Percentiles rank a stretch among this genome's conserved stretches.
Evolutionary conservation across 768 basidiomycete genomes (phyloP).

Genomic region (Boletus eberwhitei): DNA sequence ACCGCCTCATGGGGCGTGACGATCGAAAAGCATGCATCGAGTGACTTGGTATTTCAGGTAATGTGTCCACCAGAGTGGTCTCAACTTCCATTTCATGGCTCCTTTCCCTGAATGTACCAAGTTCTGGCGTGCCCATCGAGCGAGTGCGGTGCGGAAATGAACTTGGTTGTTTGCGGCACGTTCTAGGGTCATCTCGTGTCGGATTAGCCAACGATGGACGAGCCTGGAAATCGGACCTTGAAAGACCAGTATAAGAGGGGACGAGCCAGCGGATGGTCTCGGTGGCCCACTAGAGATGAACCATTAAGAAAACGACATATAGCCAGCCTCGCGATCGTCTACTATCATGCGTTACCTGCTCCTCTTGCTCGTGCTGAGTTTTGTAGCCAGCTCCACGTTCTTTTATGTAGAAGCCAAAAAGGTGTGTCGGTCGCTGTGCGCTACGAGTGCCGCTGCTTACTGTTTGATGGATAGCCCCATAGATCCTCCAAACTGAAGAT

Average conservation of each 20-base stretch:
- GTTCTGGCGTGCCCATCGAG: slow-evolving; percentile 1
- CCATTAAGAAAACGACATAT: slow-evolving; percentile 17
- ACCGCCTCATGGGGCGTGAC: slow-evolving; percentile 2
- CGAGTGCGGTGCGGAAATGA: slow-evolving; percentile 23
- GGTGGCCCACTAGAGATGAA: slow-evolving; percentile 30
- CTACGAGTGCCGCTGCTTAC: slow-evolving; percentile 3
- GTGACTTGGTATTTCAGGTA: neutral
- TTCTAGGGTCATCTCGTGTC: slow-evolving; percentile 26
- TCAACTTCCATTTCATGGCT: slow-evolving; percentile 18
- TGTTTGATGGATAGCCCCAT: slow-evolving; percentile 14
- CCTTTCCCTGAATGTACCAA: slow-evolving; percentile 1
- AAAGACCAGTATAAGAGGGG: slow-evolving; percentile 26
- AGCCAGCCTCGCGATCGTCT: neutral
- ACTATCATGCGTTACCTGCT: slow-evolving; percentile 26
- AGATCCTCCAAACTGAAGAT: slow-evolving; percentile 13
- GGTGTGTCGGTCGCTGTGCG: slow-evolving; percentile 15
- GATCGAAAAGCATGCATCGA: slow-evolving; percentile 2
- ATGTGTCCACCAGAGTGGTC: slow-evolving; percentile 1
- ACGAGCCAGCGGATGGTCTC: neutral
- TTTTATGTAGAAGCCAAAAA: slow-evolving; percentile 29
- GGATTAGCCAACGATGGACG: neutral
- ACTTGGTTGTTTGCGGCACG: slow-evolving; percentile 10
- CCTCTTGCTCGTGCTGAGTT: slow-evolving; percentile 28
- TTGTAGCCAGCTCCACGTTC: slow-evolving; percentile 28
- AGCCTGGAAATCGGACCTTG: slow-evolving; percentile 17